phyloP scores from a whole-genome alignment of 2,329 filamentous ascomycete species.

The Leptographium radiaticola region DNA sequence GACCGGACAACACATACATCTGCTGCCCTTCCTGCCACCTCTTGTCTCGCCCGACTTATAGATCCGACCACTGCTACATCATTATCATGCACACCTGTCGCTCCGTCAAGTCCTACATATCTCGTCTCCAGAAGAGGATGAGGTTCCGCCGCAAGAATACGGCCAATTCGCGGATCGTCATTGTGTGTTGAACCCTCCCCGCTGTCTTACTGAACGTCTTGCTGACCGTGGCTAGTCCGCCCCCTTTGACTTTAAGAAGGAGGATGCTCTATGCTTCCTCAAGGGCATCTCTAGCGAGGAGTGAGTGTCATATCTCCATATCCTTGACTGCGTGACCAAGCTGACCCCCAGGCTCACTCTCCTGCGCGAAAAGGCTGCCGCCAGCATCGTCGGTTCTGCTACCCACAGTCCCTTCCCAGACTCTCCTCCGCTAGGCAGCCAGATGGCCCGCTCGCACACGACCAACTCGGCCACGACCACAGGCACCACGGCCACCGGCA shows the following conservation, averaged over 20 bases:
- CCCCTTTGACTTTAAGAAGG: conserved; percentile 45
- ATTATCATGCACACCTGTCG: conserved; percentile 19
- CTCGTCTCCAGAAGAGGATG: conserved; percentile 30
- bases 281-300: conserved; percentile 46
- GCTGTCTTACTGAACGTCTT: conserved; percentile 29
- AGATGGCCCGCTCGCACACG: not conserved
- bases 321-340: not conserved
- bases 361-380: conserved; percentile 12
- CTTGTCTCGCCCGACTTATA: not conserved
- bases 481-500: not conserved
- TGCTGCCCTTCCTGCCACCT: not conserved
- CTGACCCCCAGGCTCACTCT: conserved; percentile 5
- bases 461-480: not conserved
- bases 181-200: conserved; percentile 23
- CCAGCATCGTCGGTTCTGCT: conserved; percentile 10
- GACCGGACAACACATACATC: not conserved
- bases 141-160: conserved; percentile 26
- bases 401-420: conserved; percentile 5
- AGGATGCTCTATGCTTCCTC: conserved; percentile 28
- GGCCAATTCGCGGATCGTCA: conserved; percentile 27
- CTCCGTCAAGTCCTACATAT: conserved; percentile 30
- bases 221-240: conserved; percentile 30
- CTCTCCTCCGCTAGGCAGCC: not conserved
- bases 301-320: conserved; percentile 25
- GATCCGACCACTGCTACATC: not conserved